A percentile compares a stretch with the other conserved stretches of the same genome.
Conservation (phyloP, 768 basidiomycete genomes). For the Russula virescens region DNA sequence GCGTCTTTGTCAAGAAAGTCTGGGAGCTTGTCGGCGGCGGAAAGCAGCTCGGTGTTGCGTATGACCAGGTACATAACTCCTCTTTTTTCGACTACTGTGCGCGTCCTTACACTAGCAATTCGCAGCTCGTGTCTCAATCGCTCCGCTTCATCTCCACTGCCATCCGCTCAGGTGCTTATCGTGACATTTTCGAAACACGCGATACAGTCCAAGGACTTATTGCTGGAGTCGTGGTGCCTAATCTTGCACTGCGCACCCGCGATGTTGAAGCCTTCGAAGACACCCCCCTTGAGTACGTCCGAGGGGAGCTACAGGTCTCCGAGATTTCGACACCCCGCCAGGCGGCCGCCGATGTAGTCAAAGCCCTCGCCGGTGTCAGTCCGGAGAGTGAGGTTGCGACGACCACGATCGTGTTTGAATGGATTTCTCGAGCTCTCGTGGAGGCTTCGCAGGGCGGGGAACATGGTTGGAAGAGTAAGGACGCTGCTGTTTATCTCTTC, state of each 20-base stretch:
- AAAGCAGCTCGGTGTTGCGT: constrained; percentile 59
- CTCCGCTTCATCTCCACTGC: constrained; percentile 88
- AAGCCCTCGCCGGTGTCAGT: constrained; percentile 77
- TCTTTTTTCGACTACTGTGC: background rate
- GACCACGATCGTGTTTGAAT: constrained; percentile 82
- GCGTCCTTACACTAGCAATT: background rate
- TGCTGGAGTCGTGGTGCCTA: constrained; percentile 91
- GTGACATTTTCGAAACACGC: constrained; percentile 70
- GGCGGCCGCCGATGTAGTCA: constrained; percentile 92
- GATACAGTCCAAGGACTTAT: constrained; percentile 79
- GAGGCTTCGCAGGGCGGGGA: constrained; percentile 58
- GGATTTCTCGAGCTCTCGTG: constrained; percentile 70
- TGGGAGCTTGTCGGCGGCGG: constrained; percentile 81
- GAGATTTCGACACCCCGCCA: constrained; percentile 85
- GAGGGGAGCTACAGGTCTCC: constrained; percentile 36
- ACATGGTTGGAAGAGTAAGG: constrained; percentile 84
- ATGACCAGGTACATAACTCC: constrained; percentile 56
- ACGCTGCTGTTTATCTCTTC: constrained; percentile 87
- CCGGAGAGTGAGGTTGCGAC: constrained; percentile 62
- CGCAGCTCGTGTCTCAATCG: constrained; percentile 82
- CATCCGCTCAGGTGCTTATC: constrained; percentile 83
- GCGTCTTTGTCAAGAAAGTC: constrained; percentile 77
- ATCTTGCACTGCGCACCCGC: constrained; percentile 79
- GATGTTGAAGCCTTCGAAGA: constrained; percentile 97
- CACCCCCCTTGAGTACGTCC: constrained; percentile 90